These are phyloP conservation scores for Nakataea oryzae DNA, from an alignment of 2,329 filamentous ascomycete genomes.

Conservation along the genomic window DNA sequence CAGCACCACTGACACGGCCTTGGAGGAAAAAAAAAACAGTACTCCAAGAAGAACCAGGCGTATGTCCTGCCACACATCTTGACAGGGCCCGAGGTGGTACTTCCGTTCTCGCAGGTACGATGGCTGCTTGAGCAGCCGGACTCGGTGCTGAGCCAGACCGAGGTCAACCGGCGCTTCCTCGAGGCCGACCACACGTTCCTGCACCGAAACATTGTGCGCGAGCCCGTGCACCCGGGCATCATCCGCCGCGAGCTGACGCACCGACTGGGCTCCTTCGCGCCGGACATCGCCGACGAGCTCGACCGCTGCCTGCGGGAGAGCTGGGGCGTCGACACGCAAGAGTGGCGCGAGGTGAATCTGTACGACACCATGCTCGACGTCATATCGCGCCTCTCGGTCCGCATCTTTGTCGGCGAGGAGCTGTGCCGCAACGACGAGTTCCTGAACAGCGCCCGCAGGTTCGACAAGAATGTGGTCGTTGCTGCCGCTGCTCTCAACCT, in stretches of 20 bases:
- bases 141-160: conserved; percentile 19
- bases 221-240: conserved; percentile 19
- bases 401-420: conserved; percentile 19
- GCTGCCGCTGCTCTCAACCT: conserved; percentile 17
- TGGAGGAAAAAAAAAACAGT: conserved; percentile 9
- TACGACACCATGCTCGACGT: conserved; percentile 20
- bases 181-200: conserved; percentile 21
- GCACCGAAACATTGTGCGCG: conserved; percentile 17
- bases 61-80: conserved; percentile 21
- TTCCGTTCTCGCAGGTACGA: conserved; percentile 16
- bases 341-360: conserved; percentile 20
- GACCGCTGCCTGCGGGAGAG: conserved; percentile 14
- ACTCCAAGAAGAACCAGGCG: conserved; percentile 16
- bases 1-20: neutral
- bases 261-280: conserved; percentile 15
- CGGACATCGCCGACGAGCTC: conserved; percentile 20
- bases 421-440: conserved; percentile 18
- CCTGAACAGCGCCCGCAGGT: conserved; percentile 11
- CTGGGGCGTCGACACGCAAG: conserved; percentile 16
- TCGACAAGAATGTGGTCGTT: conserved; percentile 19
- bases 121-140: conserved; percentile 22
- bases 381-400: conserved; percentile 18
- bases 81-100: conserved; percentile 21
- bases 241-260: conserved; percentile 21
- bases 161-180: conserved; percentile 22